Evolutionary conservation across 2,329 filamentous ascomycete genomes (phyloP), one percentile per base, ranked within the genome.

Genomic region (Didymella arachidicola): DNA sequence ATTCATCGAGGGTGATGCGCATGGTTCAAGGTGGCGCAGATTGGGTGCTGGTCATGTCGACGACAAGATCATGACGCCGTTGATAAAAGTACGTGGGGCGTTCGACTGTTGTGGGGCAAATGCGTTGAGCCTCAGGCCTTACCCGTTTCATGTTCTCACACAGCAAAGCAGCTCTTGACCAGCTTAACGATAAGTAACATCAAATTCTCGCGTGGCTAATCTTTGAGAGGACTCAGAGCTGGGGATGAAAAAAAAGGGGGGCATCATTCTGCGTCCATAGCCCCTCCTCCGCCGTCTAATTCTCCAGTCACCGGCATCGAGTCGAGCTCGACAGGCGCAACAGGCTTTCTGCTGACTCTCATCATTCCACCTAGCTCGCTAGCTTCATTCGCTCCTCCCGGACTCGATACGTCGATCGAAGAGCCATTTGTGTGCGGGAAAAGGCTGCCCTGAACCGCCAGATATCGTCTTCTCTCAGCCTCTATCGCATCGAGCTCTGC

Each of bases 291-390:
- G 1, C 51, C 25, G 16, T 49, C 61, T 22, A 69, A 19, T 50
- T 70, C 67, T 2, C 52, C 19, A 18, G 36, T 38, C 32, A 62
- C 25, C 2, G 60, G 44, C 22, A 27, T 59, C 2, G 65, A 60
- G 38, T 69, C 68, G 39, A 70, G 48, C 22, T 68, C 65, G 6
- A 67, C 60, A 5, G 63, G 63, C 36, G 61, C 51, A 46, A 69
- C 61, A 4, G 62, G 61, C 44, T 66, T 68, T 46, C 67, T 64
- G 11, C 45, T 50, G 3, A 66, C 44, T 27, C 67, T 61, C 43
- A 42, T 50, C 43, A 68, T 30, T 0, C 63, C 65, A 10, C 60
- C 59, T 34, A 69, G 25, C 30, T 70, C 68, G 29, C 48, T 60
- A 1, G 41, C 46, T n/a, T 56, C 42, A 19, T 44, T 50, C 7